Conservation (phyloP, 495 filamentous ascomycete species). For the Baudoinia panamericana region DNA sequence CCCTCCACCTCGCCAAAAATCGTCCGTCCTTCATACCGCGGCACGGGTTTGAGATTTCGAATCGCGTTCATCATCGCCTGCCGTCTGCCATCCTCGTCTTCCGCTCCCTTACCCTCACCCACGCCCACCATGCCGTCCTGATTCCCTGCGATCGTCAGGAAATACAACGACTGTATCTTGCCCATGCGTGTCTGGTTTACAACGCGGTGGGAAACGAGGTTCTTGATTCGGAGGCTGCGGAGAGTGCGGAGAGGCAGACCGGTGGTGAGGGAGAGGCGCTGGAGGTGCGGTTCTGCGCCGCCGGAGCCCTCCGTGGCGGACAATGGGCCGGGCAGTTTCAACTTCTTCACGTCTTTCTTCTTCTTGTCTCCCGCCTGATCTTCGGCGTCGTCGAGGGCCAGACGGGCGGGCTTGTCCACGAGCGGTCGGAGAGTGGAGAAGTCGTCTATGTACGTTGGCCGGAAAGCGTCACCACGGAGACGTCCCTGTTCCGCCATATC, state of each 20-base stretch:
- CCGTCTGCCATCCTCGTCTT: slow-evolving; percentile 45
- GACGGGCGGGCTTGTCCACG: slow-evolving; percentile 45
- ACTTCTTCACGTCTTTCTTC: not conserved
- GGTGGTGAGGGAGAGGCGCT: slow-evolving; percentile 51
- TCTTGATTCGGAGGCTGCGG: slow-evolving; percentile 42
- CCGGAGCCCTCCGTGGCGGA: slow-evolving; percentile 9
- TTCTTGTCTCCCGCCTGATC: not conserved
- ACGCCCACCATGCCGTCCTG: slow-evolving; percentile 71
- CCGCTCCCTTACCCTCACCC: slow-evolving; percentile 76
- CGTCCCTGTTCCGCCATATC: slow-evolving; percentile 64
- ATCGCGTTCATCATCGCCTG: slow-evolving; percentile 68
- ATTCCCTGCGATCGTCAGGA: slow-evolving; percentile 70
- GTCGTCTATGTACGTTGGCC: slow-evolving; percentile 72
- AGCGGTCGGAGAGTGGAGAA: slow-evolving; percentile 44
- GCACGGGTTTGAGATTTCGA: slow-evolving; percentile 73
- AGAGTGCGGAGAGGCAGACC: slow-evolving; percentile 51
- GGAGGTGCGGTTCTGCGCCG: slow-evolving; percentile 36
- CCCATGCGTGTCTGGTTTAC: slow-evolving; percentile 92
- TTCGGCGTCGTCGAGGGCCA: slow-evolving; percentile 24
- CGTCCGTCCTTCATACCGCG: slow-evolving; percentile 78
- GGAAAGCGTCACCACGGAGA: slow-evolving; percentile 55
- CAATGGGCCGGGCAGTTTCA: slow-evolving; percentile 14
- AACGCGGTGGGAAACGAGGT: slow-evolving; percentile 57
- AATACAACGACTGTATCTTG: slow-evolving; percentile 63
- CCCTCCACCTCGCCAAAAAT: slow-evolving; percentile 73